Conservation (phyloP, 805 yeast genomes). For the Saturnispora saitoi region DNA sequence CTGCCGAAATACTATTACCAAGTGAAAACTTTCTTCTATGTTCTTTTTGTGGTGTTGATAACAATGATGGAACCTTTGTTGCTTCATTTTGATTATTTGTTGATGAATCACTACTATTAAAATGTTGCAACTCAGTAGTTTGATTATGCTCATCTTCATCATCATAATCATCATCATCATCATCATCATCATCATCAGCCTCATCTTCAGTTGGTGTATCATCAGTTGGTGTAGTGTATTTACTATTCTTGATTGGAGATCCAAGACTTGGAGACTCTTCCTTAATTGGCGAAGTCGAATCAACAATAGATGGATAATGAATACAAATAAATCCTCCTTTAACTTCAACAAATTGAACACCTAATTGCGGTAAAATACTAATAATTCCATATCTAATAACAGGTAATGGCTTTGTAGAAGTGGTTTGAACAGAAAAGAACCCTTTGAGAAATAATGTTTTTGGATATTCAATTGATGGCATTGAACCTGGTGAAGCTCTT, state of each 20-base stretch:
- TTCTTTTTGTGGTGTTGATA: constrained; percentile 29
- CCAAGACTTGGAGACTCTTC: constrained; percentile 8
- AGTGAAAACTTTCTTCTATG: constrained; percentile 59
- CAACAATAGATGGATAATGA: constrained; percentile 45
- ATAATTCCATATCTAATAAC: constrained; percentile 81
- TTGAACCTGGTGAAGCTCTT: constrained; percentile 61
- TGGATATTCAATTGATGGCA: constrained; percentile 94
- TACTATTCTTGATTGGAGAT: constrained; percentile 4
- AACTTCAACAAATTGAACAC: constrained; percentile 79
- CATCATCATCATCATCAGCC: constrained; percentile 17
- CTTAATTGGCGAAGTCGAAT: constrained; percentile 9
- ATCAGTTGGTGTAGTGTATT: not conserved
- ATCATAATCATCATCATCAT: constrained; percentile 12
- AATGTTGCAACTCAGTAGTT: not conserved
- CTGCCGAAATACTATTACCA: constrained; percentile 45
- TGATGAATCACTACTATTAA: constrained; percentile 16
- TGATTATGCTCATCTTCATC: constrained; percentile 4
- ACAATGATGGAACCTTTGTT: constrained; percentile 10
- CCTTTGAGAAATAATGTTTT: constrained; percentile 87
- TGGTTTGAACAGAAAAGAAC: constrained; percentile 88
- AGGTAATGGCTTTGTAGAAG: constrained; percentile 86
- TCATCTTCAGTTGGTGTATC: constrained; percentile 1
- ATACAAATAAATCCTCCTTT: constrained; percentile 89
- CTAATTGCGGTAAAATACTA: constrained; percentile 62
- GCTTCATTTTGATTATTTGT: constrained; percentile 21